These are phyloP conservation scores for Erodium moschatum DNA, from an alignment of 441 rosid genomes.

Conservation along the genomic window DNA sequence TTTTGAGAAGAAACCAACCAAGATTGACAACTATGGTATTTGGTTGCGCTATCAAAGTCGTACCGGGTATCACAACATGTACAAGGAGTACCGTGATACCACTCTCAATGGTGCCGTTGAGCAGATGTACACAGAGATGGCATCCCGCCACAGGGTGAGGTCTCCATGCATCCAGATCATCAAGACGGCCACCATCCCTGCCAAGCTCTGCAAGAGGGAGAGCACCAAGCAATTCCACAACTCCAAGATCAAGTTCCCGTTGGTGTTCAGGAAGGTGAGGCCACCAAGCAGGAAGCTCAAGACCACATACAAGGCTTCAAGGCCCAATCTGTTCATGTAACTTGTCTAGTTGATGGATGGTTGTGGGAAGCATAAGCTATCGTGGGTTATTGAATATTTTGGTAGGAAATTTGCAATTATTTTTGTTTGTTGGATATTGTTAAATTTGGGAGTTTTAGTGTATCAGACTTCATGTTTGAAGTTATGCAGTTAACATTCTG, in stretches of 20 bases:
- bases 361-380: neutral
- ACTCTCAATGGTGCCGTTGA: slow-evolving; percentile 32
- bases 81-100: slow-evolving; percentile 31
- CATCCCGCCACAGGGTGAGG: slow-evolving; percentile 31
- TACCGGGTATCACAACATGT: slow-evolving; percentile 33
- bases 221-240: slow-evolving; percentile 36
- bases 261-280: slow-evolving; percentile 33
- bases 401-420: slow-evolving; percentile 15
- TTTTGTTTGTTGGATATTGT: slow-evolving; percentile 23
- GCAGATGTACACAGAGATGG: slow-evolving; percentile 33
- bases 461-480: slow-evolving; percentile 1
- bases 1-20: slow-evolving; percentile 30
- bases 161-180: slow-evolving; percentile 31
- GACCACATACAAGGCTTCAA: slow-evolving; percentile 29
- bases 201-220: slow-evolving; percentile 30
- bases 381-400: neutral
- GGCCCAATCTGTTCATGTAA: slow-evolving; percentile 33
- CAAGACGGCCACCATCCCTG: slow-evolving; percentile 29
- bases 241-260: slow-evolving; percentile 31
- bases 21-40: slow-evolving; percentile 31
- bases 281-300: slow-evolving; percentile 32
- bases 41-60: slow-evolving; percentile 33
- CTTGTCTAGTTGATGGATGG: slow-evolving; percentile 14
- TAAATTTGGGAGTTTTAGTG: neutral
- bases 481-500: slow-evolving; percentile 10